Evolutionary conservation across 768 basidiomycete genomes (phyloP), one percentile per base, ranked within the genome.

Genomic region (Lactarius evosmus): DNA sequence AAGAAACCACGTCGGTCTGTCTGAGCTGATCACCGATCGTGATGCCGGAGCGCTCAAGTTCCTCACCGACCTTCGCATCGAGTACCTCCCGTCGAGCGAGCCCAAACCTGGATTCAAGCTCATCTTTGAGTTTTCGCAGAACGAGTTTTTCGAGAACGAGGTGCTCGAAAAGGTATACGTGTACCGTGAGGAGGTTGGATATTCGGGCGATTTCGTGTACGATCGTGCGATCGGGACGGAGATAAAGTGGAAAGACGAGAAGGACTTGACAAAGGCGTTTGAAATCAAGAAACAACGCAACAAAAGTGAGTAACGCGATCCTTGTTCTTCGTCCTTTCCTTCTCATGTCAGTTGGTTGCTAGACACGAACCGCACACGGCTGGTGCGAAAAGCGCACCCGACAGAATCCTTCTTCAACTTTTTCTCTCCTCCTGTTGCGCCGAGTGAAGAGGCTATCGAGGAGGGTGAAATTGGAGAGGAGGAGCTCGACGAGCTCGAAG

Each of bases 201-300:
- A 98, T 76, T 84, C 87, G 51, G 96, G 96, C 71, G 96, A 98
- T 79, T 97, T 96, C 72, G 86, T 96, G 55, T 99, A 96, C 76
- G 94, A 97, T 80, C 88, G 85, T 66, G 93, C 96, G 53, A 85
- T 92, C 72, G 96, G 96, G 25, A 89, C 89, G 51, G 83, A 88
- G 72, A 95, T 99, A 78, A 85, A 88, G 75, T 99, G 96, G 96
- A 96, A 96, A 79, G 95, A 93, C 75, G 95, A 96, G 70, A 95
- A 97, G 79, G 93, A 99, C 77, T 82, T 99, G 62, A 99, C 96
- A 57, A 93, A 94, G 79, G 91, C 92, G 78, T 91, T 93, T 70
- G 96, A 98, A 80, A 95, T 98, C 75, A 97, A 96, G 84, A 98
- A 97, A 82, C 96, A 98, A 78, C 82, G 96, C 72, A 99, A 99